These are phyloP conservation scores for Skeletonema menzelii DNA, from an alignment of 108 stramenopile species.

Conservation along the genomic window DNA sequence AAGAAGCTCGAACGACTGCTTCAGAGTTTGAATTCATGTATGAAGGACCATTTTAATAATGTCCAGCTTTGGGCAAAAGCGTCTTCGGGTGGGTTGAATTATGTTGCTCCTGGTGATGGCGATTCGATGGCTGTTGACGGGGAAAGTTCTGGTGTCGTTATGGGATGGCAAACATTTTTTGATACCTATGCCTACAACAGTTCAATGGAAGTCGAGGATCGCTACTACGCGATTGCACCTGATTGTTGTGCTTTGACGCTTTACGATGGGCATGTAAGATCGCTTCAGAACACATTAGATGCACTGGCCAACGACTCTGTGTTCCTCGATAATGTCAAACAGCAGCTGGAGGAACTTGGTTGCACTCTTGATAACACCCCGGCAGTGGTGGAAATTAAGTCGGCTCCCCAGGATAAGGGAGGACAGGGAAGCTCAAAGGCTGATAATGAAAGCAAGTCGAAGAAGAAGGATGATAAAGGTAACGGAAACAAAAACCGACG, in stretches of 20 bases:
- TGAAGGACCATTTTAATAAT: conserved; percentile 78
- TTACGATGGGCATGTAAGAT: conserved; percentile 80
- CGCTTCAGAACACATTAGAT: conserved; percentile 71
- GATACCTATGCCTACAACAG: conserved; percentile 74
- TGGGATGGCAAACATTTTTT: conserved; percentile 88
- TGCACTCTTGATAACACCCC: conserved; percentile 39
- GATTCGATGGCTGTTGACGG: conserved; percentile 29
- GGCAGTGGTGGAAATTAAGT: conserved; percentile 14
- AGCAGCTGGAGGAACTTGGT: conserved; percentile 64
- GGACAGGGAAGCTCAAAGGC: conserved; percentile 5
- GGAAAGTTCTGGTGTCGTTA: conserved; percentile 34
- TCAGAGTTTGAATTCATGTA: conserved; percentile 66
- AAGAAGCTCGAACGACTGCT: conserved; percentile 80
- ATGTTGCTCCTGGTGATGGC: conserved; percentile 31
- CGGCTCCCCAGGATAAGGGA: conserved; percentile 15
- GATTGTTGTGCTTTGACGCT: conserved; percentile 84
- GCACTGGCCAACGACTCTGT: conserved; percentile 50
- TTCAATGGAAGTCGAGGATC: conserved; percentile 82
- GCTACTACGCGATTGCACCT: conserved; percentile 76
- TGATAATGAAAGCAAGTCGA: conserved; percentile 20
- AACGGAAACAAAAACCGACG: conserved; percentile 53
- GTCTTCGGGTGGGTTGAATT: conserved; percentile 69
- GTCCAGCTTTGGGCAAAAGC: conserved; percentile 76
- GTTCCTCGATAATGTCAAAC: conserved; percentile 53
- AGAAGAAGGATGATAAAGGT: conserved; percentile 1